Evolutionary conservation across 331 rosid genomes (phyloP).

Genomic region (Quercus phellos): DNA sequence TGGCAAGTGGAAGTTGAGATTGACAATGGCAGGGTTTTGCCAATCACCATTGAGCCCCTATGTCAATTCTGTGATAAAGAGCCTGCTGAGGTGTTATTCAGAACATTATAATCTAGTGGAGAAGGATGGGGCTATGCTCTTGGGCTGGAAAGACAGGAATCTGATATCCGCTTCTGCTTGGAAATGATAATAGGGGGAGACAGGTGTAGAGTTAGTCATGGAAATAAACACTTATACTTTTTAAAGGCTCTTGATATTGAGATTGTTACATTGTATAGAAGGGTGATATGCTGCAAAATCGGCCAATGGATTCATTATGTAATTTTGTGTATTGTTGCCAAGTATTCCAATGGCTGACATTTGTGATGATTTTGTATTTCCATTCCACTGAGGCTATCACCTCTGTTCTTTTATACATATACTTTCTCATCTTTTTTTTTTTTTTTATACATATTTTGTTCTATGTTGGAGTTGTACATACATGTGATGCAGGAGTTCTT

Average conservation of each 20-base stretch:
- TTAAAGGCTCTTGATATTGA: not conserved
- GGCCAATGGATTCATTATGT: not conserved
- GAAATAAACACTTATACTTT: not conserved
- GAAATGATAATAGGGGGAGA: constrained; percentile 40
- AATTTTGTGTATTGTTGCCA: not conserved
- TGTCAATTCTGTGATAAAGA: constrained; percentile 68
- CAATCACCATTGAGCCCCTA: constrained; percentile 84
- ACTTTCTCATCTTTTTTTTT: not conserved
- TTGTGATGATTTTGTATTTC: not conserved
- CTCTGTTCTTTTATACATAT: not conserved
- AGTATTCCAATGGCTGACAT: not conserved
- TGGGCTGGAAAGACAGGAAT: constrained; percentile 89
- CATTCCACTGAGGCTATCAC: not conserved
- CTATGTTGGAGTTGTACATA: not conserved
- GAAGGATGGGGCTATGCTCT: constrained; percentile 85
- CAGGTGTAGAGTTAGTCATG: constrained; percentile 19
- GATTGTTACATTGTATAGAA: not conserved
- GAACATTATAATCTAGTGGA: constrained; percentile 76
- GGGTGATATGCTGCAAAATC: not conserved
- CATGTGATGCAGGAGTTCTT: too few species aligned
- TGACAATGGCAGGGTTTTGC: constrained; percentile 86
- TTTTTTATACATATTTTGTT: not conserved
- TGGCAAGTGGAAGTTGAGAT: constrained; percentile 92
- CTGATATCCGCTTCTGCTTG: constrained; percentile 93
- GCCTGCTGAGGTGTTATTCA: constrained; percentile 69